Percentiles rank a stretch among this genome's conserved stretches.
Conservation (phyloP, 1,284 basidiomycete species). For the Moniliella sp. region DNA sequence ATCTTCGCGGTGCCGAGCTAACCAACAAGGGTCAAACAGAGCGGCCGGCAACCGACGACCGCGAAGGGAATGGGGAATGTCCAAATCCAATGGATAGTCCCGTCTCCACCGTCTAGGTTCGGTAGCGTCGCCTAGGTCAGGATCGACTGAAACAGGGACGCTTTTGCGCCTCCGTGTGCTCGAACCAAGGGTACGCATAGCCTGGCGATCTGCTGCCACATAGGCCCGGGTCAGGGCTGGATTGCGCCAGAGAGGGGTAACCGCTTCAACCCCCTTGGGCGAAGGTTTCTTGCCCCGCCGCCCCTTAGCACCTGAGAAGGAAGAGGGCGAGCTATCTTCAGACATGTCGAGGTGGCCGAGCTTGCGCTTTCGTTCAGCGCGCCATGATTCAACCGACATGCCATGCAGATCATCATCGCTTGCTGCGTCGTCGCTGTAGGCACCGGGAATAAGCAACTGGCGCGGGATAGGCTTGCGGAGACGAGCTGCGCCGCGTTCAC, state of each 20-base stretch:
- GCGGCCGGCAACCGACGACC: constrained; percentile 9
- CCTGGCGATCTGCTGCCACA: constrained; percentile 13
- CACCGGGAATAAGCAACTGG: constrained; percentile 11
- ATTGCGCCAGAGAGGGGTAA: constrained; percentile 15
- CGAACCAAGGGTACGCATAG: constrained; percentile 15
- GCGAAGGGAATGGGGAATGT: constrained; percentile 11
- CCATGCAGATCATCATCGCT: constrained; percentile 19
- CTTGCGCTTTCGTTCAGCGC: constrained; percentile 9
- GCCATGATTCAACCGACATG: constrained; percentile 12
- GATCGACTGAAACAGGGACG: no score
- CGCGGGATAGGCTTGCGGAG: constrained; percentile 12
- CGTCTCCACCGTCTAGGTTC: constrained; percentile 13
- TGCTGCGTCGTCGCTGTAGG: constrained; percentile 15
- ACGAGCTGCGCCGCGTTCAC: constrained; percentile 11
- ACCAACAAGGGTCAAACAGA: constrained; percentile 12
- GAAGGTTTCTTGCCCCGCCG: no score
- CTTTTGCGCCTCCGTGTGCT: no score
- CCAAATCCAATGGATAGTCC: constrained; percentile 13
- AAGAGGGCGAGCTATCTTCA: no score
- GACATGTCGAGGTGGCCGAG: constrained; percentile 9
- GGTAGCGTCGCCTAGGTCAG: no score
- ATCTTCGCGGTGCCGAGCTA: constrained; percentile 8
- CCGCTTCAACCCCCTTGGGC: constrained; percentile 16
- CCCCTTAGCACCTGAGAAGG: no score
- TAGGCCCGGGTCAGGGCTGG: constrained; percentile 12